phyloP scores from a whole-genome alignment of 805 yeast species.

The Myxozyma neglecta region DNA sequence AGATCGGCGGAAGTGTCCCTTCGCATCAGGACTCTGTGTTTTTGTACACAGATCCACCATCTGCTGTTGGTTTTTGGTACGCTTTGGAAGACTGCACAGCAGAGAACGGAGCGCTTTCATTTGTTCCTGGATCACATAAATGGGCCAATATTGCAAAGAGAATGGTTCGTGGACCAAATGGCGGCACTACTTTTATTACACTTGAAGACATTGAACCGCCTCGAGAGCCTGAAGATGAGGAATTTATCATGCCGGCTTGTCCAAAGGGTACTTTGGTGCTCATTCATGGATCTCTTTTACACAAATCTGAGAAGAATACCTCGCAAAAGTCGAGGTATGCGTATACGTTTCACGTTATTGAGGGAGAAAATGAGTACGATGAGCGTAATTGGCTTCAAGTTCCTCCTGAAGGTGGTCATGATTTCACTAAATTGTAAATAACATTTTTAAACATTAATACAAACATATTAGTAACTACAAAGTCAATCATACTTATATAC shows the following conservation, averaged over 20 bases:
- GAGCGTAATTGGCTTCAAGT: conserved; percentile 73
- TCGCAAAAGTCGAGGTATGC: conserved; percentile 65
- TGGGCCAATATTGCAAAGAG: conserved; percentile 56
- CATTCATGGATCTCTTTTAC: conserved; percentile 70
- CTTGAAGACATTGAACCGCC: conserved; percentile 40
- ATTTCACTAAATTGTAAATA: conserved; percentile 53
- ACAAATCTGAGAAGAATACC: conserved; percentile 63
- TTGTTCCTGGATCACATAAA: conserved; percentile 70
- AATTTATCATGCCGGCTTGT: conserved; percentile 57
- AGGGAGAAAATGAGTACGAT: conserved; percentile 64
- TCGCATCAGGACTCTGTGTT: conserved; percentile 76
- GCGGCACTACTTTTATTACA: conserved; percentile 58
- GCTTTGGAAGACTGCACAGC: conserved; percentile 72
- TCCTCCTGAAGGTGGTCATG: conserved; percentile 63
- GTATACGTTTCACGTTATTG: conserved; percentile 77
- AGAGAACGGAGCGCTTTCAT: conserved; percentile 68
- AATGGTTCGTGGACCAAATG: conserved; percentile 55
- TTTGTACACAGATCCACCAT: conserved; percentile 66
- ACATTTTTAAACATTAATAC: background rate
- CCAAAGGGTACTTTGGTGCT: conserved; percentile 71
- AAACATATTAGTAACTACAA: background rate
- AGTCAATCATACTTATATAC: background rate
- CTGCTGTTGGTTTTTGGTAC: conserved; percentile 79
- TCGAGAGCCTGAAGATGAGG: conserved; percentile 39
- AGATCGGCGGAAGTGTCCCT: conserved; percentile 71